Base-by-base conservation (phyloP, 2,329 filamentous ascomycete species). In the Colletotrichum falcatum region DNA sequence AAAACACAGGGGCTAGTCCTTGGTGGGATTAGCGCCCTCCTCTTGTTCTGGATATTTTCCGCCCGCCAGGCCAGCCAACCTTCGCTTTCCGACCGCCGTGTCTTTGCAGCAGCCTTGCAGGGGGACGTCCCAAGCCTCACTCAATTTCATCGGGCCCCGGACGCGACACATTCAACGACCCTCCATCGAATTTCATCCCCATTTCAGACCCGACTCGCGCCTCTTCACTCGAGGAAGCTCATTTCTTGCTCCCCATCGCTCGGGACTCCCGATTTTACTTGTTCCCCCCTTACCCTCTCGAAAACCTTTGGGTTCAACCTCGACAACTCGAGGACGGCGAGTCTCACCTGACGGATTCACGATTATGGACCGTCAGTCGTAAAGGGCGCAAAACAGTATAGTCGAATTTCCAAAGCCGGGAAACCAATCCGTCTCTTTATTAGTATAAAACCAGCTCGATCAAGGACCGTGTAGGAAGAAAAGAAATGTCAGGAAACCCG, bases 21-120 rank as follows among this genome's bases (percentile, higher is more conserved):
- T 20, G 18, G 26, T 1, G 1, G 42, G 64, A 9, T 23, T 70
- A 59, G 67, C 44, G 49, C 14, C n/a, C n/a, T 2, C 2, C 8
- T 14, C 26, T 18, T 8, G 16, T 53, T 53, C 49, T n/a, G 53
- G 67, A 70, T 70, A 67, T 70, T 70, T 70, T 70, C 64, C 64
- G 64, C 46, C 53, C 42, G 58, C 67, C 64, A 70, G 62, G 64
- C 46, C 53, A 35, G 58, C 67, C 64, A 70, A 67, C 67, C 64
- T 62, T 42, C 39, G 33, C 51, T 42, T 61, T 61, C 53, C 37
- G 42, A 35, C 63, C 26, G 3, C 3, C 35, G n/a, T n/a, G n/a
- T 62, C 42, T n/a, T 58, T 53, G 62, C n/a, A n/a, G 53, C 64
- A 70, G 67, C 64, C 67, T 70, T 63, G 67, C 67, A 70, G 62